These are phyloP conservation scores for Aphanoascus verrucosus DNA, from an alignment of 2,329 filamentous ascomycete species.

Conservation along the genomic window DNA sequence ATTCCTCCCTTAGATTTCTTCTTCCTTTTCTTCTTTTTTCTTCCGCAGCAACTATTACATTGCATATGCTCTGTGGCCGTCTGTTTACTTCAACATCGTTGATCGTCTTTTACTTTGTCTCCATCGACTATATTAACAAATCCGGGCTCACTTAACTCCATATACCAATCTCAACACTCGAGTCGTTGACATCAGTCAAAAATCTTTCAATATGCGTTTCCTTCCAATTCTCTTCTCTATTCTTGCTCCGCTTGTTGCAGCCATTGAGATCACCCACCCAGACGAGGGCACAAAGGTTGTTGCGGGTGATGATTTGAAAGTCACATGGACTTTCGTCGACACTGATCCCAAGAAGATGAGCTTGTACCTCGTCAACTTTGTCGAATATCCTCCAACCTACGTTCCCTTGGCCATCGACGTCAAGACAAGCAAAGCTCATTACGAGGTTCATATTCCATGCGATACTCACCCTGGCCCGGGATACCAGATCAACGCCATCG, in stretches of 20 bases:
- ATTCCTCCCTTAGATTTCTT: not conserved
- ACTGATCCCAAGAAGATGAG: constrained; percentile 34
- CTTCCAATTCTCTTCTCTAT: constrained; percentile 13
- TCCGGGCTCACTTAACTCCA: not conserved
- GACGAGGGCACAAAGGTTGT: constrained; percentile 29
- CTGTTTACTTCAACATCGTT: not conserved
- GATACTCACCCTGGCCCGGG: constrained; percentile 28
- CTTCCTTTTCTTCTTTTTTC: not conserved
- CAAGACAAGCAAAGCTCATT: constrained; percentile 24
- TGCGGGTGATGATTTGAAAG: constrained; percentile 27
- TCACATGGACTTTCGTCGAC: constrained; percentile 34
- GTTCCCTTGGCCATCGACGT: constrained; percentile 29
- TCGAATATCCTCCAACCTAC: constrained; percentile 37
- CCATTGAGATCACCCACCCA: constrained; percentile 24
- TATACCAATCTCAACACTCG: not conserved
- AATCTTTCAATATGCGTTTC: constrained; percentile 11
- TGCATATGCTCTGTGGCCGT: not conserved
- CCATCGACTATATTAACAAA: not conserved
- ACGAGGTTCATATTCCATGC: constrained; percentile 33
- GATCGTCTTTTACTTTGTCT: not conserved
- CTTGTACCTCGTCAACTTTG: constrained; percentile 39
- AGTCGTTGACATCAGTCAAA: not conserved
- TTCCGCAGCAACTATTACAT: constrained; percentile 5
- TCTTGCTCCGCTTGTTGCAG: constrained; percentile 17
- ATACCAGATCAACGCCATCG: constrained; percentile 39